Evolutionary conservation across 192 early-diverging fungal genomes (phyloP).

Genomic region (Coemansia sp.): DNA sequence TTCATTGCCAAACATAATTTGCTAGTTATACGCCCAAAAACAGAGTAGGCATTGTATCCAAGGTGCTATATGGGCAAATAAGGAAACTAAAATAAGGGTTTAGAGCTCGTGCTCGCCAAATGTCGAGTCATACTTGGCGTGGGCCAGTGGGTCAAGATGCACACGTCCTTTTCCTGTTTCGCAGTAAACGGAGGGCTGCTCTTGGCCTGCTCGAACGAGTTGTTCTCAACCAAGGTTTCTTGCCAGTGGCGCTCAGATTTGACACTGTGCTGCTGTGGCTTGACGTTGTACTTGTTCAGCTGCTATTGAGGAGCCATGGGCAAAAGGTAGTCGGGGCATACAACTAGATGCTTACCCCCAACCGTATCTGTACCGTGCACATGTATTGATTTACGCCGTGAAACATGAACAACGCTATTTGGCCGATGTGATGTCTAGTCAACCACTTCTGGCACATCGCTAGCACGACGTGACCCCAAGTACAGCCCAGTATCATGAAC

Average conservation of each 20-base stretch:
- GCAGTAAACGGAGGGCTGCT: constrained; percentile 16
- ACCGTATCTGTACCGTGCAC: constrained; percentile 76
- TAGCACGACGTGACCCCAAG: constrained; percentile 77
- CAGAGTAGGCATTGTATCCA: too few relatives aligned
- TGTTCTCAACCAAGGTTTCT: constrained; percentile 28
- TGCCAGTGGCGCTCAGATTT: constrained; percentile 23
- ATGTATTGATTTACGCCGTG: constrained; percentile 83
- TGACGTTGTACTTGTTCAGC: constrained; percentile 18
- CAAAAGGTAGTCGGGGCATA: constrained; percentile 67
- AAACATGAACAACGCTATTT: constrained; percentile 93
- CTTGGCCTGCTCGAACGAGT: constrained; percentile 32
- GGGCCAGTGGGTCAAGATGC: constrained; percentile 15
- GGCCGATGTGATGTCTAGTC: constrained; percentile 88
- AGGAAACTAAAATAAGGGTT: background rate
- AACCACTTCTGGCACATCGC: constrained; percentile 88
- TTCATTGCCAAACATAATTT: background rate
- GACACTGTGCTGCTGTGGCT: background rate
- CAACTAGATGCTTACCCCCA: constrained; percentile 66
- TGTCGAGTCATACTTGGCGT: constrained; percentile 8
- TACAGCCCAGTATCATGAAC: constrained; percentile 80
- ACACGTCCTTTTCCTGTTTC: constrained; percentile 18
- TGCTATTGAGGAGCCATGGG: constrained; percentile 7
- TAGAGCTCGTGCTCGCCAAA: constrained; percentile 22
- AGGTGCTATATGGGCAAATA: too few relatives aligned
- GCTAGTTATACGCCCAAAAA: too few relatives aligned